Conservation (phyloP, 306 rosid genomes). For the Argentina anserina region DNA sequence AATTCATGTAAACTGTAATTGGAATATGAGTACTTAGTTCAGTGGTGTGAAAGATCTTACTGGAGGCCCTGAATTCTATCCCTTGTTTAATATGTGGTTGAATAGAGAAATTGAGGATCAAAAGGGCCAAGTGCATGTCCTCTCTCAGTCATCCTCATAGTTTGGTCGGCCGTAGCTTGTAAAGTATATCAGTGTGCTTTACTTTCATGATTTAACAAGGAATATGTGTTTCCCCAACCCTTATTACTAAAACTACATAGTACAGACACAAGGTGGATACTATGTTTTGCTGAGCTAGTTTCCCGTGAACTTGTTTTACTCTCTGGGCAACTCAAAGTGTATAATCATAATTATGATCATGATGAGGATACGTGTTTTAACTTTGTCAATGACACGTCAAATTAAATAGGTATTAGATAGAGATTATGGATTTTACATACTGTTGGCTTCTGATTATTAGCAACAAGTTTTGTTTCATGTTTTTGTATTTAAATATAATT, state of each 20-base stretch:
- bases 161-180: conserved; percentile 49
- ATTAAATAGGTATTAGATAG: conserved; percentile 1
- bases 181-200: conserved; percentile 54
- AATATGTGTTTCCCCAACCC: conserved; percentile 45
- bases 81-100: background rate
- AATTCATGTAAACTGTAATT: background rate
- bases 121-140: background rate
- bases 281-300: too few relatives aligned
- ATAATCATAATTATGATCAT: conserved; percentile 28
- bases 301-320: conserved; percentile 4
- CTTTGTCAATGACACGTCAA: conserved; percentile 26
- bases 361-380: conserved; percentile 28
- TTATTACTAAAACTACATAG: conserved; percentile 19
- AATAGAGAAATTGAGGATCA: background rate
- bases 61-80: background rate
- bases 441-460: too few relatives aligned
- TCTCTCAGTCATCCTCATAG: conserved; percentile 38
- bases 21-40: background rate
- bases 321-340: conserved; percentile 31
- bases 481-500: too few relatives aligned
- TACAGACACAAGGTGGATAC: too few relatives aligned
- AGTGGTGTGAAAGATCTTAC: background rate
- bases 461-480: too few relatives aligned
- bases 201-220: conserved; percentile 61
- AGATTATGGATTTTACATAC: too few relatives aligned